A percentile compares a stretch with the other conserved stretches of the same genome.
These are phyloP conservation scores for Collybia sp. DNA, from an alignment of 768 basidiomycete genomes.

Conservation along the genomic window DNA sequence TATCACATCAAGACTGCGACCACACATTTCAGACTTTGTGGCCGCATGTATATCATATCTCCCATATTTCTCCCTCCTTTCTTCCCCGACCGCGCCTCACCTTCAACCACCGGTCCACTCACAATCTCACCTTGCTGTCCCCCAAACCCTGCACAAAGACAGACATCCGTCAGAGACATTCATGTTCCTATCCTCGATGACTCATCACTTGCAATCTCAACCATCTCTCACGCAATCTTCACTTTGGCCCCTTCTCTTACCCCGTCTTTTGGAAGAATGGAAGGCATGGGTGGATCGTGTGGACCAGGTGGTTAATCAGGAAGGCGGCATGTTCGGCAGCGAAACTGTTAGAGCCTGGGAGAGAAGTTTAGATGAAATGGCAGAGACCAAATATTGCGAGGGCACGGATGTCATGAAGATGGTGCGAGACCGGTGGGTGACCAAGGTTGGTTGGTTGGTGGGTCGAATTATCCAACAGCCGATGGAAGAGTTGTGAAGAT, in stretches of 20 bases:
- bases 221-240: conserved; percentile 61
- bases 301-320: conserved; percentile 63
- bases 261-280: conserved; percentile 73
- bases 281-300: conserved; percentile 69
- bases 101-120: conserved; percentile 19
- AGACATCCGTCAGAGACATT: conserved; percentile 77
- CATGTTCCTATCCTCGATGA: conserved; percentile 63
- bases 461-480: conserved; percentile 35
- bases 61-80: conserved; percentile 73
- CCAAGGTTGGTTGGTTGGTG: conserved; percentile 76
- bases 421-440: conserved; percentile 60
- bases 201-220: conserved; percentile 62
- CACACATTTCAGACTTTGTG: conserved; percentile 73
- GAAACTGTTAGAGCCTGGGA: conserved; percentile 71
- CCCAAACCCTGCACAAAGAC: conserved; percentile 54
- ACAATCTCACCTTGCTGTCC: conserved; percentile 35
- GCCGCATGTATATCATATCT: conserved; percentile 77
- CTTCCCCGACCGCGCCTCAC: conserved; percentile 19
- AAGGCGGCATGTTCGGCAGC: conserved; percentile 76
- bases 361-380: conserved; percentile 61
- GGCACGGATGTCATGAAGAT: conserved; percentile 31
- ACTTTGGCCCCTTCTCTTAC: conserved; percentile 52
- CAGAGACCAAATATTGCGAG: conserved; percentile 40
- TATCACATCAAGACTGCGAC: conserved; percentile 67
- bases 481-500: conserved; percentile 27